These are phyloP conservation scores for Fraxinus ornus DNA, from an alignment of 305 asterid species.

Conservation along the genomic window DNA sequence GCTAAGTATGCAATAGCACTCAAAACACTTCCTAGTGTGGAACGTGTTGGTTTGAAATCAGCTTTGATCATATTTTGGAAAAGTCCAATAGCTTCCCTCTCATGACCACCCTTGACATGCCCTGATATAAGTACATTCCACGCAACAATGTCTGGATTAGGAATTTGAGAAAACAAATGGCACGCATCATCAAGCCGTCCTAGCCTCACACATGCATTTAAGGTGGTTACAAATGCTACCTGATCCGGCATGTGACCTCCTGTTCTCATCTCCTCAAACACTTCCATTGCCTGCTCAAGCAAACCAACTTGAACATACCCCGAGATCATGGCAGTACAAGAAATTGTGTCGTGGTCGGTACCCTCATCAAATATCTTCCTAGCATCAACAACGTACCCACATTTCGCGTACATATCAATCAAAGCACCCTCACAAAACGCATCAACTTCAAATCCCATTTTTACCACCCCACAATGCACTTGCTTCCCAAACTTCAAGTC, in stretches of 20 bases:
- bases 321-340: constrained; percentile 78
- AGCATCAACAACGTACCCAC: constrained; percentile 54
- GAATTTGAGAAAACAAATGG: constrained; percentile 51
- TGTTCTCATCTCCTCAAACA: constrained; percentile 59
- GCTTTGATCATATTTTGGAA: constrained; percentile 57
- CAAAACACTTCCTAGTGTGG: constrained; percentile 78
- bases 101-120: constrained; percentile 59
- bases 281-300: constrained; percentile 47
- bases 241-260: constrained; percentile 59
- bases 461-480: constrained; percentile 54
- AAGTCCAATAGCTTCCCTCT: constrained; percentile 48
- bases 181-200: constrained; percentile 68
- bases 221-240: constrained; percentile 58
- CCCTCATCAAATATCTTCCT: constrained; percentile 61
- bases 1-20: constrained; percentile 63
- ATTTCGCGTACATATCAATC: constrained; percentile 81
- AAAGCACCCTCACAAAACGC: constrained; percentile 70
- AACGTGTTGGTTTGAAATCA: constrained; percentile 63
- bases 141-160: constrained; percentile 60
- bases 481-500: constrained; percentile 54
- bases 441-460: constrained; percentile 51
- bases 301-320: constrained; percentile 68
- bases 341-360: constrained; percentile 51
- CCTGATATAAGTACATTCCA: constrained; percentile 94
- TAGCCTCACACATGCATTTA: constrained; percentile 56